Base-by-base conservation (phyloP, 768 basidiomycete species). In the Hydnum rufescens region DNA sequence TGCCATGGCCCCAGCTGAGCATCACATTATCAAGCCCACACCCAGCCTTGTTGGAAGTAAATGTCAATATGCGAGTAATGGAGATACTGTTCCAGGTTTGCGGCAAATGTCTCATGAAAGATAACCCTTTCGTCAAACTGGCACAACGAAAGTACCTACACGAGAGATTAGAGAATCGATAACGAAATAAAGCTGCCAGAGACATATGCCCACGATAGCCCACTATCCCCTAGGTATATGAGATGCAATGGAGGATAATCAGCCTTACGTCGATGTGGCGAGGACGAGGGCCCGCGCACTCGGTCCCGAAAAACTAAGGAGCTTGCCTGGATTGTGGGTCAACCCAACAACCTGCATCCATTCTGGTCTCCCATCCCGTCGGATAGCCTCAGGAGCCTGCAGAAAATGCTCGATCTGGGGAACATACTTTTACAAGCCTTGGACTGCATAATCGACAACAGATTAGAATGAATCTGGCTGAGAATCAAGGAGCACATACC, bases 311-410 rank as follows among this genome's bases (percentile, higher is more conserved):
- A 92, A 71, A 63, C 78, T 75, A 13, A 92, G 66, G 3, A 93
- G 72, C 64, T 93, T 93, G 51, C 89, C 89, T 46, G 90, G 75
- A 64, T 92, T 88, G 60, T 92, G 88, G 36, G 89, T 73, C 19
- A 90, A 74, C 2, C 87, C 87, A 53, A n/a, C n/a, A n/a, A 87
- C 74, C 68, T 87, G 84, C 85, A 88, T 87, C 85, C 85, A 88
- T 57, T 89, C 85, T 0, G 85, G 86, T 61, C n/a, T 84, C 0
- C 83, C 85, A 56, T 88, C 86, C 23, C 74, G 70, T 43, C 86
- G 73, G 57, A 89, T 87, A 6, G 86, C 84, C 60, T 89, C 86
- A n/a, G 86, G 86, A 0, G 86, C 88, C 61, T 92, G 89, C 1
- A 92, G 71, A n/a, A n/a, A n/a, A n/a, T n/a, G n/a, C n/a, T n/a